Evolutionary conservation across 2,329 filamentous ascomycete species (phyloP).

Genomic region (Dactylellina sp.): DNA sequence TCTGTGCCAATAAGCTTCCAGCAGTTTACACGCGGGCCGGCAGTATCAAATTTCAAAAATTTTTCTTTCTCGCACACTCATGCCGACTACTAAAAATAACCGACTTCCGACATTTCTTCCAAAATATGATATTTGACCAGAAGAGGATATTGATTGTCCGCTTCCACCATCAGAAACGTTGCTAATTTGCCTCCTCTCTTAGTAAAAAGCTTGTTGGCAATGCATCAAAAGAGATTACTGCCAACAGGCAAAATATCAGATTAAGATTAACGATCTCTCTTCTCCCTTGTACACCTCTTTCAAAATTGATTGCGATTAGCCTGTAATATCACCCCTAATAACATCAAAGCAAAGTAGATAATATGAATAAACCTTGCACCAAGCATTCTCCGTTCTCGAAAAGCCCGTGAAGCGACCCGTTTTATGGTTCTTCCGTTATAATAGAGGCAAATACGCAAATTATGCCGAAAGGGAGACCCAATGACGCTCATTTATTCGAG

Average conservation of each 20-base stretch:
- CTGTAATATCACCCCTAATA: constrained; percentile 26
- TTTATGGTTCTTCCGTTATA: constrained; percentile 20
- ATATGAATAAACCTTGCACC: constrained; percentile 1
- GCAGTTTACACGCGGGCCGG: constrained; percentile 20
- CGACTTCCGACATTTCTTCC: constrained; percentile 34
- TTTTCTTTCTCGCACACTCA: constrained; percentile 8
- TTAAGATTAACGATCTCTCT: constrained; percentile 52
- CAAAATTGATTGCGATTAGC: constrained; percentile 30
- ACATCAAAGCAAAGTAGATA: constrained; percentile 8
- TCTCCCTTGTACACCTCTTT: constrained; percentile 13
- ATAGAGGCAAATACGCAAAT: constrained; percentile 36
- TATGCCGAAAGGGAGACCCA: constrained; percentile 29
- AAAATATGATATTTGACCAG: constrained; percentile 43
- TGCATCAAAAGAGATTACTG: constrained; percentile 6
- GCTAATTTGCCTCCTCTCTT: constrained; percentile 30
- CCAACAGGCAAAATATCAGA: constrained; percentile 39
- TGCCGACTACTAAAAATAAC: constrained; percentile 52
- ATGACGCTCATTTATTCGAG: constrained; percentile 4
- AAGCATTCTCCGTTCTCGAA: constrained; percentile 19
- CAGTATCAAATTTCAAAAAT: constrained; percentile 46
- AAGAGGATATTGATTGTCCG: constrained; percentile 46
- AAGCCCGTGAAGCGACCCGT: constrained; percentile 37
- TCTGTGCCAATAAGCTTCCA: constrained; percentile 27
- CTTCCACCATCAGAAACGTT: constrained; percentile 28
- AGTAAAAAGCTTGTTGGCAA: constrained; percentile 14